Evolutionary conservation across 2,329 filamentous ascomycete species (phyloP).

Genomic region (Monosporascus cannonballus): DNA sequence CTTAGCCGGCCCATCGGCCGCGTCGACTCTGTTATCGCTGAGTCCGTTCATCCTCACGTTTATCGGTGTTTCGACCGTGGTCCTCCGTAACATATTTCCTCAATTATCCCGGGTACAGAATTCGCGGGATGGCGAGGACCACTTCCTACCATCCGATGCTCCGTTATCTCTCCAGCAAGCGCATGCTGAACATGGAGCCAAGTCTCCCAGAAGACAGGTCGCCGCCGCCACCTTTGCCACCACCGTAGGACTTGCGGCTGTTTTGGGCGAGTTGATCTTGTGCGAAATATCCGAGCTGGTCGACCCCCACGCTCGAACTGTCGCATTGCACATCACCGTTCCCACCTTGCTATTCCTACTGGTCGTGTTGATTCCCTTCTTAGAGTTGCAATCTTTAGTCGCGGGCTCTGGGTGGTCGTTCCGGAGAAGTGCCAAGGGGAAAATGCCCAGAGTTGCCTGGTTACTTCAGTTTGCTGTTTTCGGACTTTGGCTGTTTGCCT

Average conservation of each 20-base stretch:
- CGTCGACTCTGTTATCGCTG: slow-evolving; percentile 51
- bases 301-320: slow-evolving; percentile 58
- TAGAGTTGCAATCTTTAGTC: slow-evolving; percentile 67
- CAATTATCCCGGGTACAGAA: slow-evolving; percentile 53
- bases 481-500: slow-evolving; percentile 61
- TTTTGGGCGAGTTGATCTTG: slow-evolving; percentile 73
- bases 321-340: slow-evolving; percentile 65
- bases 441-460: slow-evolving; percentile 57
- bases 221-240: slow-evolving; percentile 65
- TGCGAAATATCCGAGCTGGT: slow-evolving; percentile 77
- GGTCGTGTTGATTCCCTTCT: slow-evolving; percentile 68
- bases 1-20: slow-evolving; percentile 33
- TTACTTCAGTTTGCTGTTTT: slow-evolving; percentile 57
- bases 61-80: slow-evolving; percentile 52
- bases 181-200: slow-evolving; percentile 52
- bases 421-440: slow-evolving; percentile 49
- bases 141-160: slow-evolving; percentile 57
- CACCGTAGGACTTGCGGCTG: slow-evolving; percentile 70
- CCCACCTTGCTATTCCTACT: slow-evolving; percentile 66
- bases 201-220: slow-evolving; percentile 42
- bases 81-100: slow-evolving; percentile 65
- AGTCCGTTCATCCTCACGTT: slow-evolving; percentile 70
- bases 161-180: slow-evolving; percentile 52
- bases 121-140: slow-evolving; percentile 51
- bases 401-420: slow-evolving; percentile 56